Conservation (phyloP, 2,329 filamentous ascomycete genomes). For the Xylaria arbuscula region DNA sequence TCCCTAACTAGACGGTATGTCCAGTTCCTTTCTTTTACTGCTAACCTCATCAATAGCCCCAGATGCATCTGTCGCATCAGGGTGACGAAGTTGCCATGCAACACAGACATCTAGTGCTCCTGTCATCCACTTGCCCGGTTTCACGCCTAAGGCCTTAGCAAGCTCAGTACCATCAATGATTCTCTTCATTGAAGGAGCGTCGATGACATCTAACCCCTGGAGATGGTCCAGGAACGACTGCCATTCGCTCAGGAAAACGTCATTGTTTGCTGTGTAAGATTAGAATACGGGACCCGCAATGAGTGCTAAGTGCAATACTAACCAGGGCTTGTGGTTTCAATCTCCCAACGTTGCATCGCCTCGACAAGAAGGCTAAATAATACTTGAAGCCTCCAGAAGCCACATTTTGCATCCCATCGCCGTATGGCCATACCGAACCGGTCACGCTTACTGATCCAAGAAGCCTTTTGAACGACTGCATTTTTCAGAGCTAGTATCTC, state of each 20-base stretch:
- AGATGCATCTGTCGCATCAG: constrained; percentile 68
- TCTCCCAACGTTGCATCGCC: constrained; percentile 57
- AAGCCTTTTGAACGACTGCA: constrained; percentile 59
- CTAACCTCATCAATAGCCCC: constrained; percentile 71
- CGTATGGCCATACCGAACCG: constrained; percentile 79
- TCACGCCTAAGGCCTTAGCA: constrained; percentile 72
- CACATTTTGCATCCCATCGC: constrained; percentile 70
- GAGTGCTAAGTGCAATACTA: constrained; percentile 42
- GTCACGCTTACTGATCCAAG: constrained; percentile 66
- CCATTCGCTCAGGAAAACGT: constrained; percentile 62
- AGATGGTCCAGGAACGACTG: constrained; percentile 67
- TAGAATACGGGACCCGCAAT: constrained; percentile 20
- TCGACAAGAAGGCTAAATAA: constrained; percentile 76
- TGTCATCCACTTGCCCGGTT: constrained; percentile 86
- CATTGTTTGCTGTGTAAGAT: constrained; percentile 39
- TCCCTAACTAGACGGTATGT: constrained; percentile 49
- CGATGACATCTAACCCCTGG: constrained; percentile 64
- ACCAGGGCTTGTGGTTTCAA: constrained; percentile 55
- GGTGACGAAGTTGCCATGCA: constrained; percentile 89
- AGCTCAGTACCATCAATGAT: constrained; percentile 82
- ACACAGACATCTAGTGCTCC: constrained; percentile 82
- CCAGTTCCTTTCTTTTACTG: constrained; percentile 63
- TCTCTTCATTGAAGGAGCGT: constrained; percentile 68
- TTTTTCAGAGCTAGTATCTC: constrained; percentile 73
- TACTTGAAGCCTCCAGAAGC: constrained; percentile 77